Evolutionary conservation across 371 early-diverging fungal genomes (phyloP), one percentile per base, ranked within the genome.

Genomic region (Rhizopus stolonifer): DNA sequence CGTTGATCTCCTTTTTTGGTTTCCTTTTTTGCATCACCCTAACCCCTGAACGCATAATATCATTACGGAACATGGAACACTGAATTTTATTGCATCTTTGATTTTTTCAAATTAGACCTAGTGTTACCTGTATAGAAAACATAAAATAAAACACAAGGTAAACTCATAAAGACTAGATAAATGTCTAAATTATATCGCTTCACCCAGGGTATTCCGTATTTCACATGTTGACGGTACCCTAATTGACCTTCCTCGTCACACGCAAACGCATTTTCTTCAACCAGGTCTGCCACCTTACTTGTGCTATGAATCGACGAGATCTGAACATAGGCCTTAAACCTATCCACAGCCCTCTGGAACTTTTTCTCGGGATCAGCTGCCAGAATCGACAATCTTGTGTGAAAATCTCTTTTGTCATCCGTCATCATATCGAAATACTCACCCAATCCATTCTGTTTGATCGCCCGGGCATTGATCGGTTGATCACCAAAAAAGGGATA

Each of bases 401-500:
- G 11, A 11, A 29, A 66, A 29, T 48, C 64, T 13, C 32, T 70
- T 11, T 13, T 3, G 0, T 39, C 4, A 19, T 52, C 47, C n/a
- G 19, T 15, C 1, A 10, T 17, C 1, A 19, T 15, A 10, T 45
- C 32, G 3, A 54, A 6, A 10, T 26, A 49, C 4, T 21, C 13
- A 2, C 58, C 62, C 3, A 57, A 3, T 10, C 47, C 40, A 23
- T 5, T 24, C n/a, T 25, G 24, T 22, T 58, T 45, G 24, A 54
- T 23, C 2, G 40, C 21, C 3, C 31, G 22, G 3, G 47, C 57
- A 39, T 63, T 67, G 4, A 15, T 14, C 5, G 58, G 56, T 40
- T 77, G 74, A 40, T 77, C 78, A 2, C 60, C 72, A 47, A 74
- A 70, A 21, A 65, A 72, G 0, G 74, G 78, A 22, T 47, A 59